Percentiles rank a stretch among this genome's conserved stretches.
Conservation (phyloP, 257 asterid species). For the Solanum virginianum region DNA sequence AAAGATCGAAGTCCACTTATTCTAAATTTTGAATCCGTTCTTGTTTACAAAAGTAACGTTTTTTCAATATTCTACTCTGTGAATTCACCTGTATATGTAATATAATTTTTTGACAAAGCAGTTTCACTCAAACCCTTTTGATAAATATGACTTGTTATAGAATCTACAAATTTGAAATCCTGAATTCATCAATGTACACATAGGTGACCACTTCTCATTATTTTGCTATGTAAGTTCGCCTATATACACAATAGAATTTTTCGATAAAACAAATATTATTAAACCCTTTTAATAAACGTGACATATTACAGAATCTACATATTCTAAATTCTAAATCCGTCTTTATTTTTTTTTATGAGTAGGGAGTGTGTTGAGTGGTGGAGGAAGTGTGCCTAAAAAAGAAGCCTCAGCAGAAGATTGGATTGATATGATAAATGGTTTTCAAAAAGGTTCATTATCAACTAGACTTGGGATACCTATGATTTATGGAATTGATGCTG, state of each 20-base stretch:
- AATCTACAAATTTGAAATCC: not conserved
- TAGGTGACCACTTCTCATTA: not conserved
- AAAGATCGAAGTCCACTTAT: too few species aligned
- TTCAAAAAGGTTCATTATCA: constrained; percentile 9
- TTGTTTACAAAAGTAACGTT: not conserved
- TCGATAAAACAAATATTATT: not conserved
- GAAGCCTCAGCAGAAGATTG: constrained; percentile 6
- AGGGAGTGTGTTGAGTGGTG: constrained; percentile 18
- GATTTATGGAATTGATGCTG: constrained; percentile 18
- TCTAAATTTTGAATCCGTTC: not conserved
- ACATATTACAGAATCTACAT: not conserved
- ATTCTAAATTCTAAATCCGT: not conserved
- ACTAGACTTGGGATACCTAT: constrained; percentile 12
- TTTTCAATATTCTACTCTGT: not conserved
- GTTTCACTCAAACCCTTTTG: not conserved
- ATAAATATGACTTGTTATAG: not conserved
- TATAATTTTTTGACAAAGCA: fast-evolving
- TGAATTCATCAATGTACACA: not conserved
- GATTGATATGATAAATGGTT: constrained; percentile 15
- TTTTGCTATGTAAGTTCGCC: fast-evolving
- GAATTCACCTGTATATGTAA: not conserved
- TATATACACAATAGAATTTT: not conserved
- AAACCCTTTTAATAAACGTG: not conserved
- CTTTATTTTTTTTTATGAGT: not conserved
- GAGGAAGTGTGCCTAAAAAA: constrained; percentile 8